phyloP scores from a whole-genome alignment of 2,329 filamentous ascomycete species.

The Diaporthe nobilis region DNA sequence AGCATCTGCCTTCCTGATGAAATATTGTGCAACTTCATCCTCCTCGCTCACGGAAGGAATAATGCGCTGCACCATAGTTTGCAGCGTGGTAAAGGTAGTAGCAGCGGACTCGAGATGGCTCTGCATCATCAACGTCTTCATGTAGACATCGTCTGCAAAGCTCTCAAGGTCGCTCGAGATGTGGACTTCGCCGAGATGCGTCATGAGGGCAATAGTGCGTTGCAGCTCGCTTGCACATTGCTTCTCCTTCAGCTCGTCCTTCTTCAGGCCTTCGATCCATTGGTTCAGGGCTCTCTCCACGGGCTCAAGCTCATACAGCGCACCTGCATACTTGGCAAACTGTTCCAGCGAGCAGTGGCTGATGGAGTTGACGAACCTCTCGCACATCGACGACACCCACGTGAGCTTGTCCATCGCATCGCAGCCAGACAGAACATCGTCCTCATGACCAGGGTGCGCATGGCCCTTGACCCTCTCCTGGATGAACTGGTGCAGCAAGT shows the following conservation, averaged over 20 bases:
- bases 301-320: conserved; percentile 89
- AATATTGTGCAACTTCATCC: conserved; percentile 73
- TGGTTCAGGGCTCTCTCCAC: conserved; percentile 90
- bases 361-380: conserved; percentile 86
- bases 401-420: conserved; percentile 88
- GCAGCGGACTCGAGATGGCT: conserved; percentile 86
- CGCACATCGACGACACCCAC: conserved; percentile 86
- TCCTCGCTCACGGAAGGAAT: conserved; percentile 72
- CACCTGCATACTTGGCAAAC: conserved; percentile 84
- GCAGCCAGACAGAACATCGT: conserved; percentile 84
- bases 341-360: conserved; percentile 82
- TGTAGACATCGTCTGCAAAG: conserved; percentile 84
- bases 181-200: conserved; percentile 87
- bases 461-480: conserved; percentile 82
- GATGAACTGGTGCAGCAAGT: conserved; percentile 82
- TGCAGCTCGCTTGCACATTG: conserved; percentile 86
- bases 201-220: conserved; percentile 86
- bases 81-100: conserved; percentile 74
- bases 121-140: conserved; percentile 82
- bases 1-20: conserved; percentile 78
- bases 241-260: conserved; percentile 88
- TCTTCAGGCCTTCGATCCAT: conserved; percentile 87
- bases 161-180: conserved; percentile 78
- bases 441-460: conserved; percentile 76
- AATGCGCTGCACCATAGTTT: conserved; percentile 76